Conservation (phyloP, 2,329 filamentous ascomycete species). For the Nectriaceae sp. region DNA sequence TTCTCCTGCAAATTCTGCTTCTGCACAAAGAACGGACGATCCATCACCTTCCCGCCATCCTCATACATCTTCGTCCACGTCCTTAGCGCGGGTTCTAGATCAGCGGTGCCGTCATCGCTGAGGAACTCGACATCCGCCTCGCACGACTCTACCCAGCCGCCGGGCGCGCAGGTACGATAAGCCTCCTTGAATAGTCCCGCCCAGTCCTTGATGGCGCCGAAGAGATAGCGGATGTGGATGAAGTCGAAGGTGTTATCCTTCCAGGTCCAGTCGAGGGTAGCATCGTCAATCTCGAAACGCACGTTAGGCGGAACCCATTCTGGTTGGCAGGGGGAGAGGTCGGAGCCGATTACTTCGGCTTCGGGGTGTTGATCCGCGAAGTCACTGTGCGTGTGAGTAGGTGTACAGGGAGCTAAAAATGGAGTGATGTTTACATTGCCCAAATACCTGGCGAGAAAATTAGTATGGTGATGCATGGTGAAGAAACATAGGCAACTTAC, state of each 20-base stretch:
- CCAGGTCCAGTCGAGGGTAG: background rate
- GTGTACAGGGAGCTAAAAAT: background rate
- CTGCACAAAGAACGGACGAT: background rate
- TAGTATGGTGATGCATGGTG: background rate
- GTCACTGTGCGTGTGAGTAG: background rate
- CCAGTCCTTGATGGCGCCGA: conserved; percentile 1
- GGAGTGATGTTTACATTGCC: conserved; percentile 20
- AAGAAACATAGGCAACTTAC: background rate
- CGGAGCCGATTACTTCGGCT: background rate
- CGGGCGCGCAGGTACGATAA: background rate
- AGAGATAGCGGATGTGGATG: background rate
- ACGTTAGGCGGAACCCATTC: conserved; percentile 1
- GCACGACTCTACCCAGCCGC: conserved; percentile 1
- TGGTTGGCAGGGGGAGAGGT: background rate
- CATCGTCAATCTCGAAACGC: conserved; percentile 1
- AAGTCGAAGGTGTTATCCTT: background rate
- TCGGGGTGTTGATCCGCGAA: background rate
- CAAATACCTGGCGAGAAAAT: conserved; percentile 17
- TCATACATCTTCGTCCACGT: background rate
- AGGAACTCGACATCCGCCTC: background rate
- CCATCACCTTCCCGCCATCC: background rate
- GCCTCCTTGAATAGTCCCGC: background rate
- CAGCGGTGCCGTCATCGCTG: conserved; percentile 1
- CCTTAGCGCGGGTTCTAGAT: background rate
- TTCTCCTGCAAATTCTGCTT: background rate